Conservation (phyloP, 2,329 filamentous ascomycete genomes). For the Metarhizium guizhouense region DNA sequence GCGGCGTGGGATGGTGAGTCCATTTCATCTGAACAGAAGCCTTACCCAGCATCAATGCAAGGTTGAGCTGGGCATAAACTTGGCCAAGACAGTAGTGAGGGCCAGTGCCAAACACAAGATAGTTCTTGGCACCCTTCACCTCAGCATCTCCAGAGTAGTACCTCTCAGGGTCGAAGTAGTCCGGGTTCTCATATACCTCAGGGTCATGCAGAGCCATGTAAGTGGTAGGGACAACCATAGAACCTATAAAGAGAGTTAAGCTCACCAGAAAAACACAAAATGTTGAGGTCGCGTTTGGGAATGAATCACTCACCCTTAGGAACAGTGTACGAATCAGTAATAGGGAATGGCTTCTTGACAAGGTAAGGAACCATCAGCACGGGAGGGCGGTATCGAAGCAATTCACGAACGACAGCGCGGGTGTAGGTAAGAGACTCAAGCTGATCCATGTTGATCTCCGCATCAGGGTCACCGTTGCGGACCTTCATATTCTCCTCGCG, state of each 20-base stretch:
- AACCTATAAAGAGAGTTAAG: conserved; percentile 36
- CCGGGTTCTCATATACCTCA: conserved; percentile 84
- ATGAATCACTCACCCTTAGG: conserved; percentile 56
- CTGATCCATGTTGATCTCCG: conserved; percentile 69
- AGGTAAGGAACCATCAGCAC: conserved; percentile 96
- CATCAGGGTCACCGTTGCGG: conserved; percentile 65
- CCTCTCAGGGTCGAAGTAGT: conserved; percentile 80
- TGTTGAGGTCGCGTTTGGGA: not conserved
- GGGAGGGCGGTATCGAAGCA: conserved; percentile 86
- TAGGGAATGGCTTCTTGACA: conserved; percentile 90
- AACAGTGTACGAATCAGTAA: conserved; percentile 80
- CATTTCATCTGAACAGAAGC: conserved; percentile 81
- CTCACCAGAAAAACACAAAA: not conserved
- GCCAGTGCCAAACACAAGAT: conserved; percentile 88
- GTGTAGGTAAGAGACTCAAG: conserved; percentile 87
- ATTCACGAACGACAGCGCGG: conserved; percentile 82
- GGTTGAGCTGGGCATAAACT: conserved; percentile 79
- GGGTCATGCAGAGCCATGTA: conserved; percentile 88
- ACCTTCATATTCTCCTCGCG: conserved; percentile 80
- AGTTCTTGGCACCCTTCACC: conserved; percentile 83
- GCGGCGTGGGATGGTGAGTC: conserved; percentile 75
- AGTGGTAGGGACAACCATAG: conserved; percentile 89
- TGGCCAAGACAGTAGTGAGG: conserved; percentile 96
- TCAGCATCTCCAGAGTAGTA: conserved; percentile 89
- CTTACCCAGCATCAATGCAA: conserved; percentile 86